Conservation (phyloP, 441 rosid genomes). For the Lagerstroemia fauriei region DNA sequence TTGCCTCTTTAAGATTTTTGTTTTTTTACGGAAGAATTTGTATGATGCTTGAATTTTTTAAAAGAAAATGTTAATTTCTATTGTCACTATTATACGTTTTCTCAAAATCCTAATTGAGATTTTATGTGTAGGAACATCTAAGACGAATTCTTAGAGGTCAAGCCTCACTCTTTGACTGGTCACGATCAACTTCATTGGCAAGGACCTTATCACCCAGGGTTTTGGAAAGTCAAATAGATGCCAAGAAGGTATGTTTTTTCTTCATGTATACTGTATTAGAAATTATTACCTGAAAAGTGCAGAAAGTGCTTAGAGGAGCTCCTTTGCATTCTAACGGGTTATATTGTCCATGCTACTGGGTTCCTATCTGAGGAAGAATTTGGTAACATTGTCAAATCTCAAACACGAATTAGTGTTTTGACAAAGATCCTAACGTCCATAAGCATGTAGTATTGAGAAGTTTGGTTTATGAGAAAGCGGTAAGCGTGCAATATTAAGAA, state of each 20-base stretch:
- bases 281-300: neutral
- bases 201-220: slow-evolving; percentile 94
- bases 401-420: neutral
- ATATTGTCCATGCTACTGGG: no score
- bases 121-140: slow-evolving; percentile 64
- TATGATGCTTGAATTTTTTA: no score
- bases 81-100: neutral
- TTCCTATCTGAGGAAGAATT: neutral
- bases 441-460: neutral
- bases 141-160: slow-evolving; percentile 97
- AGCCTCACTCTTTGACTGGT: slow-evolving; percentile 91
- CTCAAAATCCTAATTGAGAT: neutral
- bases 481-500: neutral
- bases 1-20: no score
- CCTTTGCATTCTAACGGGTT: neutral
- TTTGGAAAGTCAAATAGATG: slow-evolving; percentile 92
- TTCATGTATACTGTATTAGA: neutral
- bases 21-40: no score
- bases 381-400: neutral
- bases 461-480: neutral
- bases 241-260: slow-evolving; percentile 70
- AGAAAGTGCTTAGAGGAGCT: neutral
- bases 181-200: slow-evolving; percentile 90
- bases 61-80: neutral
- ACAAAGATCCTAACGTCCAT: neutral